Evolutionary conservation across 2,329 filamentous ascomycete species (phyloP), one percentile per base, ranked within the genome.

Genomic region (Mollisiaceae sp.): DNA sequence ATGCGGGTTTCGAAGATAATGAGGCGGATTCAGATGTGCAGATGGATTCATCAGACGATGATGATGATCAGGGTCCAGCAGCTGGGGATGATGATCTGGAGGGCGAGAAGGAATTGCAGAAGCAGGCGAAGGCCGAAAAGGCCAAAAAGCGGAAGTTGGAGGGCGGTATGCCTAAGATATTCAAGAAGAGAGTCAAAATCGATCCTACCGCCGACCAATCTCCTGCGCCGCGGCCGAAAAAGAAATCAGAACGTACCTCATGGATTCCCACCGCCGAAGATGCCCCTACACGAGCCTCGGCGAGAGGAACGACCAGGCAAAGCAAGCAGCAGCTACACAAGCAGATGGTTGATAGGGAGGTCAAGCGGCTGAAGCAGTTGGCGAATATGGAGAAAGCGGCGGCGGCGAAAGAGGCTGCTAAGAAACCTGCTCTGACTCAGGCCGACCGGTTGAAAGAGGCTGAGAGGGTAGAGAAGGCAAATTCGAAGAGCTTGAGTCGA

Each of bases 101-200:
- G 64, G 95, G 95, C 39, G 95, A 99, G 79, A 91, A 89, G 73
- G 93, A 97, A 78, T 78, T 99, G 62, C 89, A 95, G 78, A 89
- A 87, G 69, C 86, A 91, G 72, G 92, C 90, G 65, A 89, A 88
- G 71, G 87, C 86, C 65, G 90, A 90, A 72, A 78, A 84, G 65
- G 87, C 85, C 2, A 92, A 92, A 77, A 97, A 97, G 79, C 88
- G 93, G 70, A 96, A 94, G 75, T 87, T 90, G 1, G 88, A 91
- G 73, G 89, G 93, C 66, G 89, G 87, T 35, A 89, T 93, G 65
- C 88, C 90, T 5, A 86, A 86, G 62, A 86, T 86, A 69, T 89
- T 89, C 74, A 82, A 90, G 68, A 94, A 94, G 78, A 93, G 89
- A 76, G 89, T 92, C 72, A 90, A 89, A 74, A 92, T 94, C 70